phyloP scores from a whole-genome alignment of 139 green algal genomes.

The Penium margaritaceum region DNA sequence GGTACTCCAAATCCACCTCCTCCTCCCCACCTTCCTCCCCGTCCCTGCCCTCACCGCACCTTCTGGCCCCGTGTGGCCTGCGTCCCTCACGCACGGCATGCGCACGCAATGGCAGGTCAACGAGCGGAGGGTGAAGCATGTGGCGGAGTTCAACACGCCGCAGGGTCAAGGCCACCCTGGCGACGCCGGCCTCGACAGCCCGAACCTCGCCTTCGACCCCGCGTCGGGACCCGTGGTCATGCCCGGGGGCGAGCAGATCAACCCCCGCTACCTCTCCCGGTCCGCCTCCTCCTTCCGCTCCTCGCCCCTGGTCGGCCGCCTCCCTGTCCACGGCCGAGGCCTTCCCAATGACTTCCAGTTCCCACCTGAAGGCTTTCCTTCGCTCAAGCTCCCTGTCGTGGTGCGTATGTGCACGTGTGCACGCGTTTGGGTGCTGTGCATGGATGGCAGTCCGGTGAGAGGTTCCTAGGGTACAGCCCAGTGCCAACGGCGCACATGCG shows the following conservation, averaged over 20 bases:
- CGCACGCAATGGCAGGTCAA: conserved; percentile 96
- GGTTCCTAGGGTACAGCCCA: too few relatives aligned
- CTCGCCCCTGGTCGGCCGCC: background rate
- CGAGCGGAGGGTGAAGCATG: too few relatives aligned
- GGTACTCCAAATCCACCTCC: too few relatives aligned
- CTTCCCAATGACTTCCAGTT: background rate
- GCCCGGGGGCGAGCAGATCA: background rate
- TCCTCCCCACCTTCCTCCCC: too few relatives aligned
- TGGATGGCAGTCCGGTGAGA: too few relatives aligned
- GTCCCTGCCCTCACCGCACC: too few relatives aligned
- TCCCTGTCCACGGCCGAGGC: background rate
- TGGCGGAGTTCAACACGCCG: conserved; percentile 2
- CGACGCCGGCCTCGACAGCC: background rate
- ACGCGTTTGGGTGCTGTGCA: too few relatives aligned
- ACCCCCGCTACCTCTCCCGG: background rate
- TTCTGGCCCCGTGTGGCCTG: too few relatives aligned
- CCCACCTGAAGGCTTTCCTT: background rate
- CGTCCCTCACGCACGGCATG: too few relatives aligned
- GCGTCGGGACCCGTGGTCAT: background rate
- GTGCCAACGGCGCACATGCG: too few relatives aligned
- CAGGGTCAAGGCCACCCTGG: background rate
- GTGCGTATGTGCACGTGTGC: too few relatives aligned
- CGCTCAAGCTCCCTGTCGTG: background rate
- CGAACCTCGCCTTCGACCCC: background rate
- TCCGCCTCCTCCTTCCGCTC: background rate